phyloP scores from a whole-genome alignment of 1,284 basidiomycete species.

The Flammula alnicola region DNA sequence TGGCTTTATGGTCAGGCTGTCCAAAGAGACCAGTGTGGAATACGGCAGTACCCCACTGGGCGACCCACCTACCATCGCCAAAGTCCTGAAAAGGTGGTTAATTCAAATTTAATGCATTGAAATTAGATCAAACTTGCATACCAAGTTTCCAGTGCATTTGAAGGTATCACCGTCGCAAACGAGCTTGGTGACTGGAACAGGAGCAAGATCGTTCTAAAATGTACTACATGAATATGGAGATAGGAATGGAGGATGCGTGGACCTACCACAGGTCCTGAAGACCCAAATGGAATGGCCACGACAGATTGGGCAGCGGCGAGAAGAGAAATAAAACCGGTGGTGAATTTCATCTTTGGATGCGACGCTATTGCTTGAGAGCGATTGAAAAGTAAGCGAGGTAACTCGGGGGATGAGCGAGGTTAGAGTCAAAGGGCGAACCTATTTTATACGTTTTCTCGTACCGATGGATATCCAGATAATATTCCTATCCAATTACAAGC shows the following conservation, averaged over 20 bases:
- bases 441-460: no score
- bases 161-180: conserved; percentile 15
- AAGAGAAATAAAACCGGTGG: conserved; percentile 7
- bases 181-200: conserved; percentile 14
- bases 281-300: not conserved
- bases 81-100: no score
- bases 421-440: no score
- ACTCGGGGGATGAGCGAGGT: not conserved
- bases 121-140: no score
- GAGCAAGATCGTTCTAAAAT: no score
- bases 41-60: conserved; percentile 12
- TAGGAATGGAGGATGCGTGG: no score
- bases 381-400: not conserved
- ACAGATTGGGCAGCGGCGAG: conserved; percentile 7
- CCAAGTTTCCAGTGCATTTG: conserved; percentile 15
- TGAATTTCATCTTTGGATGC: conserved; percentile 6
- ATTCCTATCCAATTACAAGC: no score
- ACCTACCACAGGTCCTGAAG: no score
- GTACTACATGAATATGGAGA: no score
- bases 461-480: no score
- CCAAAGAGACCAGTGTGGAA: conserved; percentile 18
- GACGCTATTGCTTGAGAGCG: not conserved
- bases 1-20: conserved; percentile 7
- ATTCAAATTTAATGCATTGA: no score
- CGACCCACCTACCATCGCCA: conserved; percentile 14